Base-by-base conservation (phyloP, 2,329 filamentous ascomycete species). In the Aspergillus bombycis region DNA sequence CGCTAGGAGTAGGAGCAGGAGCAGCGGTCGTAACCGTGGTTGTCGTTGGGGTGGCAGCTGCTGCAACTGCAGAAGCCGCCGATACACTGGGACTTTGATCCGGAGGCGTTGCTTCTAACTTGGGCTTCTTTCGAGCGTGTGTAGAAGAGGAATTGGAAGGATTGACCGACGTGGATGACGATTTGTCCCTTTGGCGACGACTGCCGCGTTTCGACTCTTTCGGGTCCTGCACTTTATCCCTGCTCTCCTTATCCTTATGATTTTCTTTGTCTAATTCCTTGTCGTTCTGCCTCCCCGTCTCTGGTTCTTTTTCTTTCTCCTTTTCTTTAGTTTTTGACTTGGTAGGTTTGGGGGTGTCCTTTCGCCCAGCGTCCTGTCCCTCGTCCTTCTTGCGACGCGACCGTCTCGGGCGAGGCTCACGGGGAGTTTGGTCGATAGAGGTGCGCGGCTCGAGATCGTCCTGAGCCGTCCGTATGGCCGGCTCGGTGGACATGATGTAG, bases 111-210 rank as follows among this genome's bases (percentile, higher is more conserved):
- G 62, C 57, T 70, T 81, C 80, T 57, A 80, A 68, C 71, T 81
- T 82, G 52, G 75, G 74, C 67, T 80, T 81, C 71, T 82, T 88
- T 69, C 85, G 84, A 63, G 83, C 67, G 36, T 72, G 66, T 21
- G 64, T 66, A 19, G 66, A 58, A 16, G 62, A 48, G 46, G 58
- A 64, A 53, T 60, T 60, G 46, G 60, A 50, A n/a, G 65, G 41
- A 57, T 61, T 66, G 62, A 54, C 63, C 16, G 67, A 59, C 21
- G 68, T 70, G 43, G 72, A 67, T 41, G 70, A 71, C n/a, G 75
- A 75, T 62, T 78, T 78, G 60, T 78, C 76, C 21, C 76, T 71
- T 30, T 72, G 72, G 30, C 75, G 77, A 63, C 75, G 77, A 60
- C 67, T 69, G 34, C 70, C 68, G 34, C 76, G 65, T 64, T 73